These are phyloP conservation scores for Russula olivacea DNA, from an alignment of 768 basidiomycete species.

Conservation along the genomic window DNA sequence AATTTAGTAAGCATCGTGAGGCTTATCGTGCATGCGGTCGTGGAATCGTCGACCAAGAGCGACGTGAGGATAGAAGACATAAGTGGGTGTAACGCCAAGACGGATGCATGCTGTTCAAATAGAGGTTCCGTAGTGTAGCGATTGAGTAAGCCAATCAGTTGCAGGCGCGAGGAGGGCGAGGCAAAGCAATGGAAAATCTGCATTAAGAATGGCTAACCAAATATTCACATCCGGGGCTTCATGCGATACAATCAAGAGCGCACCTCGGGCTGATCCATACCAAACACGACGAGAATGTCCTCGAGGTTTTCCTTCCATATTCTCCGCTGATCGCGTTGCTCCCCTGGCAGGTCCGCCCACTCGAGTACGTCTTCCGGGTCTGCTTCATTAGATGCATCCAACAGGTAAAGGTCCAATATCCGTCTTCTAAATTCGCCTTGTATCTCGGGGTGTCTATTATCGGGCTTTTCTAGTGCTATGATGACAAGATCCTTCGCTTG, in stretches of 20 bases:
- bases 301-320: slow-evolving; percentile 78
- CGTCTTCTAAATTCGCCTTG: slow-evolving; percentile 60
- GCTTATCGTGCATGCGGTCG: slow-evolving; percentile 59
- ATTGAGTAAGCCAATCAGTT: slow-evolving; percentile 63
- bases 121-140: slow-evolving; percentile 49
- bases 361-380: slow-evolving; percentile 71
- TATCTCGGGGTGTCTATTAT: slow-evolving; percentile 42
- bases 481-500: slow-evolving; percentile 71
- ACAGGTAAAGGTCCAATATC: slow-evolving; percentile 67
- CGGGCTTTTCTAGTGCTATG: slow-evolving; percentile 48
- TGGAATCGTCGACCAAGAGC: slow-evolving; percentile 67
- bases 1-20: slow-evolving; percentile 62
- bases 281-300: slow-evolving; percentile 63
- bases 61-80: slow-evolving; percentile 61
- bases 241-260: slow-evolving; percentile 29
- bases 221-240: neutral
- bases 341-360: slow-evolving; percentile 60
- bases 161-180: slow-evolving; percentile 56
- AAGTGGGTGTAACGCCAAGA: slow-evolving; percentile 56
- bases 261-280: slow-evolving; percentile 58
- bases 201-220: slow-evolving; percentile 57
- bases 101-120: slow-evolving; percentile 44
- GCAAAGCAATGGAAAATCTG: slow-evolving; percentile 61
- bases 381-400: slow-evolving; percentile 70
- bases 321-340: slow-evolving; percentile 51